Conservation (phyloP, 2,329 filamentous ascomycete species). For the Colletotrichum echinochloae region DNA sequence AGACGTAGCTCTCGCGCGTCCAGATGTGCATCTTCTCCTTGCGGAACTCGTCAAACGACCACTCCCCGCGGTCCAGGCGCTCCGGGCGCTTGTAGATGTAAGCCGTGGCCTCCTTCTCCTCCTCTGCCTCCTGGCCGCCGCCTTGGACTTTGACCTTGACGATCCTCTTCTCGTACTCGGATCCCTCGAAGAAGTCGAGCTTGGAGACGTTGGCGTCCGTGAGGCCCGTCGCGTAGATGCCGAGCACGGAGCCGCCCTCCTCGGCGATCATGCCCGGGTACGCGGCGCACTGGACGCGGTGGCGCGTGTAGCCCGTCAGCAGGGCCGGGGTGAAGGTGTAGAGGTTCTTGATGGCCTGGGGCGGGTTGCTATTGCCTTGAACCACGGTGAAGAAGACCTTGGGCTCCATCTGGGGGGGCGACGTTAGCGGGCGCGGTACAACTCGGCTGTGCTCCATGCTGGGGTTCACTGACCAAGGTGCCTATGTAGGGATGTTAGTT, state of each 20-base stretch:
- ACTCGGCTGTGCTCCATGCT: not conserved
- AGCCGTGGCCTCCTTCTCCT: constrained; percentile 66
- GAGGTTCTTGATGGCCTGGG: constrained; percentile 65
- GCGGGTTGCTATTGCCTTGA: constrained; percentile 67
- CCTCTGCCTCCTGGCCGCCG: constrained; percentile 54
- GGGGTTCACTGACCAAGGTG: constrained; percentile 49
- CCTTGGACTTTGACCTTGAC: constrained; percentile 62
- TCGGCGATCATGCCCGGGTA: constrained; percentile 83
- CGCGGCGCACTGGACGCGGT: constrained; percentile 75
- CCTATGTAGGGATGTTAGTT: constrained; percentile 43
- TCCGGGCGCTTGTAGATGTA: constrained; percentile 71
- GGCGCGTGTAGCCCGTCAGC: constrained; percentile 78
- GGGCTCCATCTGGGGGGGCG: constrained; percentile 74
- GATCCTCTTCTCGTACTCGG: constrained; percentile 73
- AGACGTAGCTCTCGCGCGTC: constrained; percentile 63
- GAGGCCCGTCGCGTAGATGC: constrained; percentile 81
- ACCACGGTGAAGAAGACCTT: constrained; percentile 88
- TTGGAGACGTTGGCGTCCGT: constrained; percentile 80
- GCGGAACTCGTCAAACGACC: constrained; percentile 89
- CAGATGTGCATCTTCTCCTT: constrained; percentile 74
- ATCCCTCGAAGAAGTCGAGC: constrained; percentile 86
- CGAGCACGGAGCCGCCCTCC: constrained; percentile 71
- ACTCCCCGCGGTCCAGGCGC: constrained; percentile 78
- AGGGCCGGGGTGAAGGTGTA: constrained; percentile 78
- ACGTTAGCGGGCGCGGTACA: constrained; percentile 42